Percentiles rank a stretch among this genome's conserved stretches.
Conservation (phyloP, 2,329 filamentous ascomycete species). For the Ascochyta koolunga region DNA sequence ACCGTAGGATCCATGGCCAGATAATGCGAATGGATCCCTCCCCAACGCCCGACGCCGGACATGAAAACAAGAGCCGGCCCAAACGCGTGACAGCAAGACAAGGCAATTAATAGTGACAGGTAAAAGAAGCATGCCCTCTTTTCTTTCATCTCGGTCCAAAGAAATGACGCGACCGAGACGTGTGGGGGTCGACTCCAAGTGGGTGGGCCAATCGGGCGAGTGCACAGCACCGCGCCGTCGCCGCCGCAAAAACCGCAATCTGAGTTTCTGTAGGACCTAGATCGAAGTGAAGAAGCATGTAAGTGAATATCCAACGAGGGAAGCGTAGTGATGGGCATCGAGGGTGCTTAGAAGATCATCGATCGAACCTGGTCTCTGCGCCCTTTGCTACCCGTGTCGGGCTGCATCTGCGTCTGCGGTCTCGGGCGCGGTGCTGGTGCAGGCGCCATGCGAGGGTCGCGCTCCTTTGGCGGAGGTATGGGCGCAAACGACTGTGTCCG, state of each 20-base stretch:
- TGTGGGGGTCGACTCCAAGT: not conserved
- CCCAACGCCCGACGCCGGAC: conserved; percentile 7
- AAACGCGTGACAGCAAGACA: conserved; percentile 3
- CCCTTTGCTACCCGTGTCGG: conserved; percentile 18
- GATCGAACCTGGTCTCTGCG: conserved; percentile 50
- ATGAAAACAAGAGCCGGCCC: conserved; percentile 10
- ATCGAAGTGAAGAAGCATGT: conserved; percentile 35
- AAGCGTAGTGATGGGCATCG: conserved; percentile 28
- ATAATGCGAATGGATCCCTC: not conserved
- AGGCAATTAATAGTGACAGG: conserved; percentile 1
- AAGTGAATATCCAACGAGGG: conserved; percentile 32
- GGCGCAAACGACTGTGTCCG: conserved; percentile 41
- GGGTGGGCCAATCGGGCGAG: conserved; percentile 1
- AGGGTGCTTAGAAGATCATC: conserved; percentile 47
- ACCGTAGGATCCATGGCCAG: too few relatives aligned
- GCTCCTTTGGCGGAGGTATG: conserved; percentile 42
- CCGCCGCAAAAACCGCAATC: conserved; percentile 27
- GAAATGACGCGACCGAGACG: conserved; percentile 1
- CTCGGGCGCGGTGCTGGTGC: conserved; percentile 41
- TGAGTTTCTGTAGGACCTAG: conserved; percentile 33
- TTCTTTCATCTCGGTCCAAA: not conserved
- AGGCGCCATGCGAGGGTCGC: conserved; percentile 31
- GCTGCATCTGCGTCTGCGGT: conserved; percentile 32
- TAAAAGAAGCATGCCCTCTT: not conserved
- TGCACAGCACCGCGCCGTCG: conserved; percentile 13